Conservation (phyloP, 306 rosid genomes). For the Vigna mungo region DNA sequence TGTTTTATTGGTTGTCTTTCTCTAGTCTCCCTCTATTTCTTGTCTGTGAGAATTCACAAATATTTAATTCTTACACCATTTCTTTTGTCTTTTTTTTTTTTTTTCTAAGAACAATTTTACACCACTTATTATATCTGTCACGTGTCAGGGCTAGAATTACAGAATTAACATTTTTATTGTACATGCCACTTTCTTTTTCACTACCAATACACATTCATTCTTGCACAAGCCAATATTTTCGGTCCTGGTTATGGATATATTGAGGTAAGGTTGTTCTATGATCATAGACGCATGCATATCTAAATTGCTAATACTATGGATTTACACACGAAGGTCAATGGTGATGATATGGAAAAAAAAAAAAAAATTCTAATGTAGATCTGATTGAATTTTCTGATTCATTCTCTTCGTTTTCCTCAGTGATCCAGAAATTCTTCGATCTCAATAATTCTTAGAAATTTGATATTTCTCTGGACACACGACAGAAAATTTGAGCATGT, state of each 20-base stretch:
- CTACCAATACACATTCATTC: conserved; percentile 17
- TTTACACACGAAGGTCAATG: conserved; percentile 9
- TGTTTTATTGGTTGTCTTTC: not conserved
- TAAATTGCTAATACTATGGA: not conserved
- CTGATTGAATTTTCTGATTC: conserved; percentile 18
- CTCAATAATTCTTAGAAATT: conserved; percentile 23
- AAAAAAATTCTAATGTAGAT: not conserved
- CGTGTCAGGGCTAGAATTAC: conserved; percentile 32
- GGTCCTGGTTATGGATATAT: conserved; percentile 20
- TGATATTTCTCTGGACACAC: not conserved
- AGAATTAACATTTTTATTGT: conserved; percentile 13
- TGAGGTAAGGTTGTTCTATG: conserved; percentile 46
- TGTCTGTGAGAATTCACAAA: conserved; percentile 15
- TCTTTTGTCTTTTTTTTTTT: conserved; percentile 28
- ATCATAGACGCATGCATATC: conserved; percentile 19
- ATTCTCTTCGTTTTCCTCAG: not conserved
- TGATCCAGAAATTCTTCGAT: conserved; percentile 13
- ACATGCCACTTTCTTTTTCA: conserved; percentile 17
- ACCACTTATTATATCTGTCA: conserved; percentile 38
- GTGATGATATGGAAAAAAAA: conserved; percentile 12
- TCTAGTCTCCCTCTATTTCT: not conserved
- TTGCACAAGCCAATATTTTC: conserved; percentile 22
- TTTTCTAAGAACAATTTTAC: conserved; percentile 41
- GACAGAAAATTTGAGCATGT: not conserved
- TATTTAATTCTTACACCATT: not conserved